Base-by-base conservation (phyloP, 306 rosid genomes). In the Gleditsia sinensis region DNA sequence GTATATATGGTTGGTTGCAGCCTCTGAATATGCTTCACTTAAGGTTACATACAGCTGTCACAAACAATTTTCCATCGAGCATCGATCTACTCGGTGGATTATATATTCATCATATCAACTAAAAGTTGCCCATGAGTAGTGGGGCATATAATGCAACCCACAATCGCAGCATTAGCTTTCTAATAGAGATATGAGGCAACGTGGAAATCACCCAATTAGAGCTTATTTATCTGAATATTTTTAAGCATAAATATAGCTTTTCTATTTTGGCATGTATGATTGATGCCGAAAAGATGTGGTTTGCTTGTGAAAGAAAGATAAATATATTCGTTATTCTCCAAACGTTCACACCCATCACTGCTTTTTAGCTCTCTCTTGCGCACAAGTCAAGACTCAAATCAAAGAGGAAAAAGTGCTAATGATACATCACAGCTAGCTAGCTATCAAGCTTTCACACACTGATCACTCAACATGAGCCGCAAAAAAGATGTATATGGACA, bases 61-160 rank as follows among this genome's bases (percentile, higher is more conserved):
- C 45, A 71, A 53, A 7, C 65, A 50, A 49, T 55, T 23, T 60
- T 78, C 33, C 40, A 78, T 69, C 39, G 56, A 71, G 67, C 62
- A 77, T 81, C 61, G 43, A n/a, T 59, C 16, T 17, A 14, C 48
- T 51, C 24, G 75, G 50, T 51, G 69, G 83, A 73, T 68, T 74
- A 50, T 64, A 30, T 28, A 16, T 58, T 36, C 50, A 76, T 79
- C 57, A 46, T 27, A 74, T 62, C 73, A 77, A 58, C 40, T 14
- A 72, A 76, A 82, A 76, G 68, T 37, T 43, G 53, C 69, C 20
- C 40, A 61, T 58, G 28, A 32, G 21, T 59, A 40, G 89, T 85
- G 84, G 89, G 83, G 50, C 79, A 59, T 59, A 82, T 58, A 64
- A 66, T 85, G 89, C 85, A 76, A 53, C 81, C 85, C 89, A 83